Conservation (phyloP, 371 early-diverging fungal species). For the Mortierella sp. region DNA sequence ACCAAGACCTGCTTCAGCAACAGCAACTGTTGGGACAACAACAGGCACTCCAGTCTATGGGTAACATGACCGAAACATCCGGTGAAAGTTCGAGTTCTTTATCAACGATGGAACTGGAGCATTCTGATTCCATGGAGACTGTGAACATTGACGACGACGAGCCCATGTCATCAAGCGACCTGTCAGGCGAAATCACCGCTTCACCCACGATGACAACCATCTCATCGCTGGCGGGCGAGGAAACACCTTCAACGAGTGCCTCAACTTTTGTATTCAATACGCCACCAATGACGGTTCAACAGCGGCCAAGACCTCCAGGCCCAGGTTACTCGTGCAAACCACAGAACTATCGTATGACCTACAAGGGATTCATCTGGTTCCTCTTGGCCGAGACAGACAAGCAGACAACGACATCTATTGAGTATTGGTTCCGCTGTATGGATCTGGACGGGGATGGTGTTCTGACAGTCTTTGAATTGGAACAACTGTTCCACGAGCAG, state of each 20-base stretch:
- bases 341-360: conserved; percentile 58
- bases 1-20: conserved; percentile 56
- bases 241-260: neutral
- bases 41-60: conserved; percentile 1
- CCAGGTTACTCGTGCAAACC: conserved; percentile 32
- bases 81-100: neutral
- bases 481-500: conserved; percentile 88
- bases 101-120: neutral
- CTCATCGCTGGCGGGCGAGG: conserved; percentile 33
- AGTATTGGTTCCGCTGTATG: conserved; percentile 95
- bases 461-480: conserved; percentile 85
- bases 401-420: conserved; percentile 77
- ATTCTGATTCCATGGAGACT: conserved; percentile 3
- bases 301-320: conserved; percentile 18
- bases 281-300: neutral
- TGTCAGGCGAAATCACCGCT: conserved; percentile 2
- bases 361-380: conserved; percentile 72
- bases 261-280: neutral
- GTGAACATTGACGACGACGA: conserved; percentile 7
- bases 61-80: neutral
- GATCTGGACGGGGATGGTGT: conserved; percentile 93
- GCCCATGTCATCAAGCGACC: conserved; percentile 7
- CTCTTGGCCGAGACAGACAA: conserved; percentile 91
- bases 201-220: neutral
- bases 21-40: conserved; percentile 45